Evolutionary conservation across 1,284 basidiomycete genomes (phyloP), one percentile per base, ranked within the genome.

Genomic region (Hemileccinum hortonii): DNA sequence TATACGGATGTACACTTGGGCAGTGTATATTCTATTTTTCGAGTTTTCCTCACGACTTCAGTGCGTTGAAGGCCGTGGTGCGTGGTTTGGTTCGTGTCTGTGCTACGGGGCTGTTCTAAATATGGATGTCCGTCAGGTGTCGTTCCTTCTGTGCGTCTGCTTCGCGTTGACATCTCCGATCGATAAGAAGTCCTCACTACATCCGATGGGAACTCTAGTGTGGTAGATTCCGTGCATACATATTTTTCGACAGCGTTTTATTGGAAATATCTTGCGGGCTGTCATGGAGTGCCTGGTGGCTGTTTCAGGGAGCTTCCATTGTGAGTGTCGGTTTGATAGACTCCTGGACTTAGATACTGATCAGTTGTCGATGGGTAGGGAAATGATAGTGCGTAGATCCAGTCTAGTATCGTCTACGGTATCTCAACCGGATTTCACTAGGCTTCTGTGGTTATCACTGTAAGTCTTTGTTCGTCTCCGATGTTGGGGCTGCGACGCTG

Each of bases 31-130:
- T 57, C 33, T 61, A 61, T n/a, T 45, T 53, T 26, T 26, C 6
- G 15, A 56, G 29, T 26, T 61, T 58, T 32, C 52, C 57, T 9
- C 29, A 18, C 4, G 59, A 61, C 40, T n/a, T 59, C 6, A 59
- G 11, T 29, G 36, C 41, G 10, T 36, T 61, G 44, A 61, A 61
- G 19, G 21, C 10, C 0, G 1, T 41, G 49, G 58, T 61, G 21
- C 22, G 56, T 47, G 3, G 8, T 36, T 35, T 35, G 5, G 12
- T 16, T 36, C 15, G 2, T 32, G 5, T 24, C 16, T 16, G 15
- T 40, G 3, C 37, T 30, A n/a, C 6, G 2, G 5, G 3, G 0
- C 18, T 4, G 2, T 19, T 36, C 30, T 53, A 26, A 60, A 35
- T 15, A 12, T 29, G 4, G 9, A 19, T 19, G 29, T 3, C 1